phyloP scores from a whole-genome alignment of 257 asterid species.

The Thymus mandschuricus region DNA sequence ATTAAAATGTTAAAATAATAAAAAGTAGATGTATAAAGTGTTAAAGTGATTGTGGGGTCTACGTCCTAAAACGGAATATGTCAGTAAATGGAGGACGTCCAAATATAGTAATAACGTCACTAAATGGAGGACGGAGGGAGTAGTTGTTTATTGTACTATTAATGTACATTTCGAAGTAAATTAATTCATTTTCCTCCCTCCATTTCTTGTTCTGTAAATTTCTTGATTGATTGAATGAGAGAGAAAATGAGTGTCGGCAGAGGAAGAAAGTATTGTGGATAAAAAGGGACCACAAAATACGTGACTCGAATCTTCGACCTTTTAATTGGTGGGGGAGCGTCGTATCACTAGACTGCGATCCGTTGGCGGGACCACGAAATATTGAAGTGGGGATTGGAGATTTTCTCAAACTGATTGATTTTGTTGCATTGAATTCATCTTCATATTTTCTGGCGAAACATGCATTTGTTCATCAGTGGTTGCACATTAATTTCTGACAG shows the following conservation, averaged over 20 bases:
- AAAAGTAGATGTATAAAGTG: no score
- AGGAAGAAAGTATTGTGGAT: constrained; percentile 13
- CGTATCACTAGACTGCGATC: no score
- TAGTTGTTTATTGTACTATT: constrained; percentile 28
- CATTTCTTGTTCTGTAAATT: no score
- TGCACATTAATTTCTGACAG: constrained; percentile 25
- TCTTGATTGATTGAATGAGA: no score
- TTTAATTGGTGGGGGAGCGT: no score
- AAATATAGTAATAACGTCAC: no score
- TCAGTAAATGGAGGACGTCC: no score
- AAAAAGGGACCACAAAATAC: constrained; percentile 35
- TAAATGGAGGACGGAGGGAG: no score
- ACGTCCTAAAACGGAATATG: no score
- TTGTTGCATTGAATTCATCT: constrained; percentile 22
- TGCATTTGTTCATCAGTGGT: constrained; percentile 25
- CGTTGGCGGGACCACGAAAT: constrained; percentile 34
- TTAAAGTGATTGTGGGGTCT: no score
- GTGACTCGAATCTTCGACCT: no score
- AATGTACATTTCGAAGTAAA: constrained; percentile 30
- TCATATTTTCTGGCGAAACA: constrained; percentile 21
- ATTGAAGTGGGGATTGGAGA: background rate
- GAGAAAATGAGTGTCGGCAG: constrained; percentile 55
- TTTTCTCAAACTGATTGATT: constrained; percentile 13
- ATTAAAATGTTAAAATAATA: no score
- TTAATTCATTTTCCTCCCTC: constrained; percentile 14